phyloP scores from a whole-genome alignment of 768 basidiomycete genomes.

The Suillus variegatus region DNA sequence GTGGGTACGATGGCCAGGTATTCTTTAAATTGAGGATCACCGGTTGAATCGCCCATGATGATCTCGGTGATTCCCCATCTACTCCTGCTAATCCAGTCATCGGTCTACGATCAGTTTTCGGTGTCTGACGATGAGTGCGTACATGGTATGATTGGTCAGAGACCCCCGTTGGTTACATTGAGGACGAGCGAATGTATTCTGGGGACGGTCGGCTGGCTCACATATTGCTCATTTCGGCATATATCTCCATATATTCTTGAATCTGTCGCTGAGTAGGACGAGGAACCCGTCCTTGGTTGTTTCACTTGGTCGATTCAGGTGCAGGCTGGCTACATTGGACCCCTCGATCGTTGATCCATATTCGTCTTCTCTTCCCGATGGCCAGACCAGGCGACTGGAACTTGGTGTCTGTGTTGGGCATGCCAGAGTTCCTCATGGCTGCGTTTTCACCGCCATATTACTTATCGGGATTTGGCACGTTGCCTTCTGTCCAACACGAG shows the following conservation, averaged over 20 bases:
- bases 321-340: not conserved
- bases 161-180: not conserved
- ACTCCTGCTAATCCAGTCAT: conserved; percentile 4
- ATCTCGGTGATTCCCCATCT: conserved; percentile 8
- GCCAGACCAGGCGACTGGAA: not conserved
- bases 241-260: too few species aligned
- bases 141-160: conserved; percentile 1
- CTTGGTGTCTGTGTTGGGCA: not conserved
- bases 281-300: conserved; percentile 1
- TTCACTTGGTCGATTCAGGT: not conserved
- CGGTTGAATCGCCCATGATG: conserved; percentile 7
- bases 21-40: conserved; percentile 9
- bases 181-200: not conserved
- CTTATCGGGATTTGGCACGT: not conserved
- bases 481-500: not conserved
- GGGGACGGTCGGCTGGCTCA: conserved; percentile 1
- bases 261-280: conserved; percentile 2
- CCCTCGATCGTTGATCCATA: conserved; percentile 4
- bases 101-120: conserved; percentile 1
- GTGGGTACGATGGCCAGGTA: conserved; percentile 1
- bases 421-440: not conserved
- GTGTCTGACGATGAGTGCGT: conserved; percentile 6
- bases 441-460: conserved; percentile 1
- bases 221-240: not conserved
- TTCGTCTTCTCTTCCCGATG: not conserved